Conservation (phyloP, 2,329 filamentous ascomycete genomes). For the Diplocarpon mali region DNA sequence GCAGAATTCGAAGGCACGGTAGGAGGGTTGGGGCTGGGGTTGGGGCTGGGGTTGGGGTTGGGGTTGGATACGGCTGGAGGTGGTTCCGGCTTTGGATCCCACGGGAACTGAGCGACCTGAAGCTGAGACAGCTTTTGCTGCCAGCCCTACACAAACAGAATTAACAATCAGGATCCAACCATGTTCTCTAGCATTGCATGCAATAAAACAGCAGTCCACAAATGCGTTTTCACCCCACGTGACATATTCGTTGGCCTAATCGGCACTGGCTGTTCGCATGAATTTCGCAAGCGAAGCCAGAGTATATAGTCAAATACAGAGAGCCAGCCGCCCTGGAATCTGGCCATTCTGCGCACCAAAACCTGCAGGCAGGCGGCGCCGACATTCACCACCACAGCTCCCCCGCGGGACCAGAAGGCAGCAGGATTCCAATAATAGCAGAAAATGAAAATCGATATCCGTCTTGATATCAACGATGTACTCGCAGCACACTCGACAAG, state of each 20-base stretch:
- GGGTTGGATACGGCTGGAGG: constrained; percentile 31
- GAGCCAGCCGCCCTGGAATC: constrained; percentile 24
- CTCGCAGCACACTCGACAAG: too few species aligned
- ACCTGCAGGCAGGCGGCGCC: neutral
- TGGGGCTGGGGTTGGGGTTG: constrained; percentile 11
- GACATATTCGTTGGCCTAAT: constrained; percentile 3
- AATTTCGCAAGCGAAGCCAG: constrained; percentile 20
- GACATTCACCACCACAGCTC: neutral
- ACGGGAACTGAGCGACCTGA: constrained; percentile 80
- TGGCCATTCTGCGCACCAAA: constrained; percentile 2
- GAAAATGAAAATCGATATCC: neutral
- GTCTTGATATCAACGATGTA: too few species aligned
- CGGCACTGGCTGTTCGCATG: constrained; percentile 17
- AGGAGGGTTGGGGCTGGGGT: constrained; percentile 17
- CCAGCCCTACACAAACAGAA: constrained; percentile 58
- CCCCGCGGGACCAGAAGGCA: neutral
- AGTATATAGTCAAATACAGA: constrained; percentile 29
- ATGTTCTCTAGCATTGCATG: neutral
- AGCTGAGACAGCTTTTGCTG: constrained; percentile 80
- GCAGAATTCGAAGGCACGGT: constrained; percentile 26
- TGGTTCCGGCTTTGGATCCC: constrained; percentile 73
- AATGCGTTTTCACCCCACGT: constrained; percentile 1
- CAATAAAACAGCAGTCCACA: neutral
- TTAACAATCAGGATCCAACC: constrained; percentile 1
- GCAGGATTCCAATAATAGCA: neutral